Conservation (phyloP, 441 rosid species). For the Gossypium davidsonii region DNA sequence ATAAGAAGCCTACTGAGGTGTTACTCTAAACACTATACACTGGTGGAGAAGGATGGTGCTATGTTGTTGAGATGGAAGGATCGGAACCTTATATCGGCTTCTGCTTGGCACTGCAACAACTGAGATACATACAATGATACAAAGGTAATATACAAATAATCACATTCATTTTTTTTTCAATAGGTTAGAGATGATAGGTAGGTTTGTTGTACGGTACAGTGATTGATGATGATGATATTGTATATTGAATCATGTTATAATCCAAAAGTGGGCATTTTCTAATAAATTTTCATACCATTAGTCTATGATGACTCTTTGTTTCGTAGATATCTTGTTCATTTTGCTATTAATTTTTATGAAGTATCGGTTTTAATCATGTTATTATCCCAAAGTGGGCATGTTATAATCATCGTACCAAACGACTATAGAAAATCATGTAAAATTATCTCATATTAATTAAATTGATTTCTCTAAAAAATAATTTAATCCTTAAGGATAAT, state of each 20-base stretch:
- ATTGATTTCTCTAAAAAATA: too few relatives aligned
- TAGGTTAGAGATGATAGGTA: not conserved
- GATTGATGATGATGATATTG: not conserved
- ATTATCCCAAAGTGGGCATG: too few relatives aligned
- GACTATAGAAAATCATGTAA: too few relatives aligned
- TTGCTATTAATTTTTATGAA: too few relatives aligned
- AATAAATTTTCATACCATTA: not conserved
- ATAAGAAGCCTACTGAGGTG: slow-evolving; percentile 49
- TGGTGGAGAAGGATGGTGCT: slow-evolving; percentile 66
- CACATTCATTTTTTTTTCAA: not conserved
- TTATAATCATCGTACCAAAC: too few relatives aligned
- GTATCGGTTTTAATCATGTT: too few relatives aligned
- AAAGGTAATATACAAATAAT: slow-evolving; percentile 10
- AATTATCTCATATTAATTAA: too few relatives aligned
- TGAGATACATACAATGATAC: not conserved
- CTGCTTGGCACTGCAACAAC: slow-evolving; percentile 54
- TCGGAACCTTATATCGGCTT: slow-evolving; percentile 63
- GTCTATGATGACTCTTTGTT: not conserved
- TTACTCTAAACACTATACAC: slow-evolving; percentile 45
- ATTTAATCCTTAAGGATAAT: too few relatives aligned
- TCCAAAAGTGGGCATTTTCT: not conserved
- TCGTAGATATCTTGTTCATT: too few relatives aligned
- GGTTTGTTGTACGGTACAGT: not conserved
- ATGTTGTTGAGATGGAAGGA: slow-evolving; percentile 79
- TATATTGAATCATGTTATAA: not conserved